These are phyloP conservation scores for Tremella fuciformis DNA, from an alignment of 768 basidiomycete genomes.

Conservation along the genomic window DNA sequence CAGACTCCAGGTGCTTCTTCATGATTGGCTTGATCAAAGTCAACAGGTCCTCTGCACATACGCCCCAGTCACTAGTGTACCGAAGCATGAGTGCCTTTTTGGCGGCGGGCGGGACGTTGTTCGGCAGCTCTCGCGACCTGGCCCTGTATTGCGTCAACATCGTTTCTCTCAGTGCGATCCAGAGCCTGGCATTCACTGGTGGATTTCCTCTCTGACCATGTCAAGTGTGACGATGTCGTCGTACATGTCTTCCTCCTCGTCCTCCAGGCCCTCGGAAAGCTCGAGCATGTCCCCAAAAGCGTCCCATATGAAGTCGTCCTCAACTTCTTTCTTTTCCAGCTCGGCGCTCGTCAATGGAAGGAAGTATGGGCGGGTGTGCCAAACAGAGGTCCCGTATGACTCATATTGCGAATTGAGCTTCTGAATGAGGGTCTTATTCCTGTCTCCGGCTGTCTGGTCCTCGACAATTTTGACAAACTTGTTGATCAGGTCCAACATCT, in stretches of 20 bases:
- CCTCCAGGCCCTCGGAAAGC: not conserved
- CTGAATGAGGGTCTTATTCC: no score
- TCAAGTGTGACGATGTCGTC: not conserved
- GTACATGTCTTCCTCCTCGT: not conserved
- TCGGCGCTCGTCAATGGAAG: not conserved
- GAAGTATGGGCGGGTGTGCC: no score
- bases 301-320: not conserved
- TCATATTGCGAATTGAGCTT: conserved; percentile 1
- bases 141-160: not conserved
- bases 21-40: not conserved
- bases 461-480: conserved; percentile 8
- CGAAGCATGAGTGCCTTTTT: conserved; percentile 6
- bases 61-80: conserved; percentile 1
- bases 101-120: conserved; percentile 11
- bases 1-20: not conserved
- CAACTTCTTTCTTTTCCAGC: conserved; percentile 4
- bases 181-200: not conserved
- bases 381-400: not conserved
- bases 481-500: conserved; percentile 18
- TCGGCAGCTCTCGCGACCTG: conserved; percentile 10
- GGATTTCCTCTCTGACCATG: not conserved
- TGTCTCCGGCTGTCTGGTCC: not conserved
- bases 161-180: not conserved
- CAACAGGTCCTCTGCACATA: conserved; percentile 6
- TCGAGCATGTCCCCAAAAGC: not conserved